phyloP scores from a whole-genome alignment of 345 rosid species.

The Corchorus capsularis region DNA sequence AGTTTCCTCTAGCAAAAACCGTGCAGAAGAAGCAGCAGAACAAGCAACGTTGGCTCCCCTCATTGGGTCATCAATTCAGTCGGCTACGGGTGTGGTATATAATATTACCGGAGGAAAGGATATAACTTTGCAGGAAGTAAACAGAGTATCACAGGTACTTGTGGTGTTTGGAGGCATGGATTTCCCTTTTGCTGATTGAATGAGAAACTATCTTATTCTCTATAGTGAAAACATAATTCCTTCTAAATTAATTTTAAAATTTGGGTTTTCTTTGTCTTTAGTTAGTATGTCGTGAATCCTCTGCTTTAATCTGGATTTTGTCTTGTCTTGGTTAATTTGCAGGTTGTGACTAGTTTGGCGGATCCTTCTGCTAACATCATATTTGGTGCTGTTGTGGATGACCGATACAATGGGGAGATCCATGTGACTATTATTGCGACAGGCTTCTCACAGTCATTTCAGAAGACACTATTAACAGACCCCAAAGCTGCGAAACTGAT shows the following conservation, averaged over 20 bases:
- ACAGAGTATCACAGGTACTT: slow-evolving; percentile 52
- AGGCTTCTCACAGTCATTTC: slow-evolving; percentile 95
- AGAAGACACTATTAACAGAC: slow-evolving; percentile 73
- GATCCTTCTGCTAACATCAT: slow-evolving; percentile 99
- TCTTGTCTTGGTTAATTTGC: slow-evolving; percentile 15
- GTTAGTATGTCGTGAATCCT: not conserved
- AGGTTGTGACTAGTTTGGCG: slow-evolving; percentile 98
- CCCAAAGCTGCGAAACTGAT: slow-evolving; percentile 69
- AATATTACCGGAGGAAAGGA: slow-evolving; percentile 98
- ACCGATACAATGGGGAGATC: slow-evolving; percentile 91
- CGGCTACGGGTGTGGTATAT: slow-evolving; percentile 96
- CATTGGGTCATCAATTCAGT: slow-evolving; percentile 97
- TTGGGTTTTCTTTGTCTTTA: not conserved
- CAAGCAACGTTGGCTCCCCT: slow-evolving; percentile 96
- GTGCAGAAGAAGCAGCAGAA: slow-evolving; percentile 99
- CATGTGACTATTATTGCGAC: slow-evolving; percentile 97
- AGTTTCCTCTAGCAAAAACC: slow-evolving; percentile 93
- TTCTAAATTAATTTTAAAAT: not conserved
- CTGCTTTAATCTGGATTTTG: not conserved
- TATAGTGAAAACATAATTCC: not conserved
- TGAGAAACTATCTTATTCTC: not conserved
- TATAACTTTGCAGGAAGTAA: slow-evolving; percentile 94
- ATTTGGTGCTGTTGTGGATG: slow-evolving; percentile 97
- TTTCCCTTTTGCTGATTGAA: not conserved
- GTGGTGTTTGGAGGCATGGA: not conserved